Base-by-base conservation (phyloP, 768 basidiomycete species). In the Holtermanniella nyarrowii region DNA sequence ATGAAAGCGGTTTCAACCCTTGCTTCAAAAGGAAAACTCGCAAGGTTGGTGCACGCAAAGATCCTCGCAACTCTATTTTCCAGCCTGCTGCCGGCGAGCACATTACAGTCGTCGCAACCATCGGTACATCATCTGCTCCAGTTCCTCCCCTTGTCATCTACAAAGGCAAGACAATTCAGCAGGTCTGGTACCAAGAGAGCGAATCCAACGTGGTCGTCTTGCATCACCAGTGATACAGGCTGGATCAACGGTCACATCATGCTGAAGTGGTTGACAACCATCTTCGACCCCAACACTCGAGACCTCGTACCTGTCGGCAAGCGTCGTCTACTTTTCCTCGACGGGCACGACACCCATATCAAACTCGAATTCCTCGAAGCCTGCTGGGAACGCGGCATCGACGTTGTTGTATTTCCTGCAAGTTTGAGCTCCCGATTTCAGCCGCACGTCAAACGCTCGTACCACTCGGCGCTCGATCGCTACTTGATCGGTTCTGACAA, bases 131-230 rank as follows among this genome's bases (percentile, higher is more conserved):
- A 21, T 11, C 39, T n/a, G 18, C 55, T 14, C 50, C 45, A 39
- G 50, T 56, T 18, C 55, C 55, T 22, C 54, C 54, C 10, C 26
- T 52, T 25, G 24, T 56, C 45, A 52, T 56, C 46, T 56, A 31
- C 27, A 37, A 37, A 24, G 55, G 55, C 16, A 20, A 27, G 14
- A 13, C 25, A 5, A 14, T 56, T n/a, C 27, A 43, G 26, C 42
- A 48, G 21, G 20, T 43, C 16, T 56, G 55, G 55, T 12, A 13
- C 3, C 23, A 24, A 4, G 53, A 55, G 18, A 22, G 31, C 11
- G 40, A 43, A 21, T 22, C 26, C 1, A 18, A 5, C 5, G 20
- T 27, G 46, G 40, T 47, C 3, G n/a, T n/a, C n/a, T n/a, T 23
- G 25, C 18, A 41, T 25, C 3, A 26, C 31, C 10, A 52, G 50